phyloP scores from a whole-genome alignment of 106 monocot genomes.

The Vanilla planifolia region DNA sequence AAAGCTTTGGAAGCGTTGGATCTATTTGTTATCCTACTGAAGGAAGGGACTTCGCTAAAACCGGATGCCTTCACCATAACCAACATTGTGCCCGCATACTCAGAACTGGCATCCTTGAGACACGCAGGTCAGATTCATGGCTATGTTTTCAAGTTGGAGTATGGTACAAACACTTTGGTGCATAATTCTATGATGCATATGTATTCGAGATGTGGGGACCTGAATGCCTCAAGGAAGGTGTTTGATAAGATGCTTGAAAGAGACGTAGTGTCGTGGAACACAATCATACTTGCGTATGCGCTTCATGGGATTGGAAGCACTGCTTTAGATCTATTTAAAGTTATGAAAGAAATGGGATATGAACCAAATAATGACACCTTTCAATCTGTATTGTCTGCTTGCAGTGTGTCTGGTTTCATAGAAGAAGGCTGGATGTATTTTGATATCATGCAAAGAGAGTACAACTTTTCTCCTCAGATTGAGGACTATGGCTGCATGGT shows the following conservation, averaged over 20 bases:
- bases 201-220: constrained; percentile 77
- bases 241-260: constrained; percentile 42
- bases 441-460: constrained; percentile 49
- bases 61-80: constrained; percentile 69
- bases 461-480: constrained; percentile 42
- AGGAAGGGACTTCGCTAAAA: constrained; percentile 14
- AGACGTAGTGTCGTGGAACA: constrained; percentile 73
- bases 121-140: constrained; percentile 72
- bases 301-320: constrained; percentile 61
- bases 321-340: constrained; percentile 52
- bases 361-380: constrained; percentile 61
- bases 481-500: constrained; percentile 93
- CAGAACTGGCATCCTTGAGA: constrained; percentile 31
- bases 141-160: constrained; percentile 37
- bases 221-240: constrained; percentile 29
- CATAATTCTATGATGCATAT: constrained; percentile 55
- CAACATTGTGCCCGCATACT: constrained; percentile 48
- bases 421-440: constrained; percentile 67
- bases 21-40: constrained; percentile 33
- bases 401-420: constrained; percentile 58
- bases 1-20: constrained; percentile 32
- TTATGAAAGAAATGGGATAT: constrained; percentile 39
- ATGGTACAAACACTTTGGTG: constrained; percentile 17
- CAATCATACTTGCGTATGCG: constrained; percentile 74
- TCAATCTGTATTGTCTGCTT: constrained; percentile 69